A percentile compares a stretch with the other conserved stretches of the same genome.
These are phyloP conservation scores for Malania oleifera DNA, from an alignment of 164 flowering plant species.

Conservation along the genomic window DNA sequence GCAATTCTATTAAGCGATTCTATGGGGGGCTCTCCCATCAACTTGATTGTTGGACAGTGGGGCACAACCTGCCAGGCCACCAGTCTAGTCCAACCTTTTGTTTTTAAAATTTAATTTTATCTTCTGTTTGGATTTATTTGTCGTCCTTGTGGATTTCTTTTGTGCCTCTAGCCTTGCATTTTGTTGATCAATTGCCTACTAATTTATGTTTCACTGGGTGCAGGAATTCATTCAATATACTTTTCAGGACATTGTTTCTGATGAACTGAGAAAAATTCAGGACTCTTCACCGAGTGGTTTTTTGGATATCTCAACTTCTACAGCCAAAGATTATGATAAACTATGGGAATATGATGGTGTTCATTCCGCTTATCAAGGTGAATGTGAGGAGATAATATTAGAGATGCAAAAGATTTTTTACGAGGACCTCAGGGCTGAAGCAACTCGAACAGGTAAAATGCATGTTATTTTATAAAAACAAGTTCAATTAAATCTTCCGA, in stretches of 20 bases:
- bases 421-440: conserved; percentile 49
- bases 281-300: conserved; percentile 20
- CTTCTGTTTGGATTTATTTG: not conserved
- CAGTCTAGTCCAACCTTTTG: too few species aligned
- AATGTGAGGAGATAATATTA: conserved; percentile 69
- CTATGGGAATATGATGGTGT: conserved; percentile 86
- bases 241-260: conserved; percentile 62
- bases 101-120: too few species aligned
- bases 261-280: conserved; percentile 63
- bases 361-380: conserved; percentile 38
- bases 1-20: too few species aligned
- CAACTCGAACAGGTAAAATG: conserved; percentile 34
- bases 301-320: conserved; percentile 11
- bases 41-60: too few species aligned
- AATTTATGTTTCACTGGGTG: conserved; percentile 2
- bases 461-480: too few species aligned
- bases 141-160: not conserved
- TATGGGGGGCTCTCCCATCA: too few species aligned
- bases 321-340: conserved; percentile 26
- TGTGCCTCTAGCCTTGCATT: too few species aligned
- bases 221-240: conserved; percentile 58
- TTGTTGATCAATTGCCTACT: not conserved
- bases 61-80: too few species aligned
- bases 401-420: conserved; percentile 86
- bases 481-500: too few species aligned